Evolutionary conservation across 2,329 filamentous ascomycete species (phyloP).

Genomic region (Sporothrix mexicana): DNA sequence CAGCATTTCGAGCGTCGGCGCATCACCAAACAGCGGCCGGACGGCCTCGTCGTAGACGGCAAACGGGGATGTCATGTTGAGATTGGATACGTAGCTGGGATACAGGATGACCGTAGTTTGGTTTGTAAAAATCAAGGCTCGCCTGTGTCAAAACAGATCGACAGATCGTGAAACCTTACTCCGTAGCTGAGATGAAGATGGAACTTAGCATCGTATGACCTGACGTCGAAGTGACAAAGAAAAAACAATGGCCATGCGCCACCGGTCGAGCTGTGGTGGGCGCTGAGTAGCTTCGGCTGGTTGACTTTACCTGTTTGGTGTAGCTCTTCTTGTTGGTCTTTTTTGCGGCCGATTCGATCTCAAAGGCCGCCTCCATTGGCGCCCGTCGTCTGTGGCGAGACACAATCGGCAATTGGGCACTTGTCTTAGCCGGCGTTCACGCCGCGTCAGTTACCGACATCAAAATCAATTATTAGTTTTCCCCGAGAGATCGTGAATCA

Average conservation of each 20-base stretch:
- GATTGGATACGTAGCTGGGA: not conserved
- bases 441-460: not conserved
- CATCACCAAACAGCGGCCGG: slow-evolving; percentile 22
- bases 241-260: not conserved
- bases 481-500: too few relatives aligned
- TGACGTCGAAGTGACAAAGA: not conserved
- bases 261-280: not conserved
- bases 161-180: not conserved
- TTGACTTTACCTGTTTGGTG: not conserved
- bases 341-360: not conserved
- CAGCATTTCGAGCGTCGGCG: slow-evolving; percentile 41
- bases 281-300: slow-evolving; percentile 3
- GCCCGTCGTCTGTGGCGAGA: not conserved
- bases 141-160: not conserved
- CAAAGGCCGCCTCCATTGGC: not conserved
- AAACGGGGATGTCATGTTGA: slow-evolving; percentile 25
- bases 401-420: slow-evolving; percentile 1
- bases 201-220: not conserved
- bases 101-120: not conserved
- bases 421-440: not conserved
- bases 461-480: not conserved
- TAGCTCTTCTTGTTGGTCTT: not conserved
- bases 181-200: not conserved
- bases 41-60: slow-evolving; percentile 29
- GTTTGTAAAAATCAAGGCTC: not conserved